Base-by-base conservation (phyloP, 805 yeast genomes). In the Torulaspora maleeae region DNA sequence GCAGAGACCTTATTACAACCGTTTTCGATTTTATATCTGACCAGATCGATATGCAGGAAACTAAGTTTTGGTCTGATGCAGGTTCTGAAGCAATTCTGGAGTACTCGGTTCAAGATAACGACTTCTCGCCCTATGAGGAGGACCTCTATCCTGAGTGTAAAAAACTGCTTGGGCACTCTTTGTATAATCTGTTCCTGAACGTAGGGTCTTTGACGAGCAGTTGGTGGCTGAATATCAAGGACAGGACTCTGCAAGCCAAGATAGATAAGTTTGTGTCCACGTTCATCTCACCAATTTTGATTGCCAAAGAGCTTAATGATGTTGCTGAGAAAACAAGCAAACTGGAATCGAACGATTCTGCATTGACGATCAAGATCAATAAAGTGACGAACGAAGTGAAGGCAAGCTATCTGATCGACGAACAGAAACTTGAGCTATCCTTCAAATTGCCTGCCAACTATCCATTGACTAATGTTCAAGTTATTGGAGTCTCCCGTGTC, bases 391-490 rank as follows among this genome's bases (percentile, higher is more conserved):
- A 79, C 51, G 96, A 88, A 60, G 78, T 90, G 48, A 82, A 76
- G 50, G 82, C 88, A 1, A 69, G 75, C 1, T 89, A 86, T 61
- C 70, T 79, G 37, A 86, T 90, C 45, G 98, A 90, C 63, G 97
- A 90, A 45, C 95, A 89, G 58, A 78, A 77, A 20, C 74, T 90
- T 75, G 95, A 86, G 55, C 77, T 95, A 70, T 76, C 80, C 0
- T 79, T 91, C 49, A 74, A 74, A 36, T 67, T 91, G 6, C 98
- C 98, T 0, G 58, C 70, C 0, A 75, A 79, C 32, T 93, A 80
- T 55, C 99, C 99, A 8, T 74, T 91, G 34, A 76, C 80, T 1
- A 82, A 78, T 51, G 82, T 93, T 8, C 70, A 72, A 7, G 89
- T 93, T 1, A 79, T 78, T 37, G 97, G 96, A 3, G 78, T 88